These are phyloP conservation scores for Pochonia chlamydosporia DNA, from an alignment of 2,329 filamentous ascomycete genomes.

Conservation along the genomic window DNA sequence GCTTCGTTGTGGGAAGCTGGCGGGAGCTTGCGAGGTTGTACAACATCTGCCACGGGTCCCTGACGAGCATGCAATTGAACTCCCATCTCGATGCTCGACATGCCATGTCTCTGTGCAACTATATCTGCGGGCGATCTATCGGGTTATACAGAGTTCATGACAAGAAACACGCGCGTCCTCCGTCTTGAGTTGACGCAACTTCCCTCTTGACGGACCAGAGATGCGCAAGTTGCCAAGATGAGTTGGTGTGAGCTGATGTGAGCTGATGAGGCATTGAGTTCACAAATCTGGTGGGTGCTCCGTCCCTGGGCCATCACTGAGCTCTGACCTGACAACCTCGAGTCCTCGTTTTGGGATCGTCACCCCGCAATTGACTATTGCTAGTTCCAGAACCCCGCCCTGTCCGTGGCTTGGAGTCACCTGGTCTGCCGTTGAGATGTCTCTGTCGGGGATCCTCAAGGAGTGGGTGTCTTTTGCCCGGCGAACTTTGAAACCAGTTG, in stretches of 20 bases:
- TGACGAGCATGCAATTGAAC: neutral
- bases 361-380: constrained; percentile 9
- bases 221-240: too few species aligned
- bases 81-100: neutral
- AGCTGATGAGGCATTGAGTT: too few species aligned
- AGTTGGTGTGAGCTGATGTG: too few species aligned
- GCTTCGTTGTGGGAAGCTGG: neutral
- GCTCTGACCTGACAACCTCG: constrained; percentile 1
- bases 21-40: neutral
- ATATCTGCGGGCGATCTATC: neutral
- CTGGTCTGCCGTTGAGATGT: constrained; percentile 6
- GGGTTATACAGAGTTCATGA: neutral
- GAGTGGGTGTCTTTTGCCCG: neutral
- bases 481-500: neutral
- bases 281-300: too few species aligned
- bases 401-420: constrained; percentile 12
- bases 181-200: too few species aligned
- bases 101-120: neutral
- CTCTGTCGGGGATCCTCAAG: neutral
- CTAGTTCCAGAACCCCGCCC: constrained; percentile 10
- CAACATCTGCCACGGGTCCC: neutral
- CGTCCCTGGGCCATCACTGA: too few species aligned
- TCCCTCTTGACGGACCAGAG: too few species aligned
- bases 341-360: neutral
- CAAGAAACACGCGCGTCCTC: neutral